A percentile compares a stretch with the other conserved stretches of the same genome.
phyloP scores from a whole-genome alignment of 257 asterid species.

The Fraxinus excelsior region DNA sequence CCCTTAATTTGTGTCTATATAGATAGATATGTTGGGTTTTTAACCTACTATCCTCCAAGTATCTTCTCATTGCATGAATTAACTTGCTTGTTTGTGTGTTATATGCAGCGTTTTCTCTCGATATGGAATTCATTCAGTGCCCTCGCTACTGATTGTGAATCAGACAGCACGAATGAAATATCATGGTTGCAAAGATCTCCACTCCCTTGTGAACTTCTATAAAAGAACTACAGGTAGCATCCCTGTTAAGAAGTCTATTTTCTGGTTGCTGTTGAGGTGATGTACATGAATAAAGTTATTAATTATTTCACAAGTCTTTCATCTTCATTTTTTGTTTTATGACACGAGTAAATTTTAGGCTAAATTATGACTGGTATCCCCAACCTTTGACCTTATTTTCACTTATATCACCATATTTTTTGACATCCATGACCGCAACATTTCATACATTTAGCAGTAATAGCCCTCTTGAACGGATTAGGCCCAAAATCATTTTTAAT shows the following conservation, averaged over 20 bases:
- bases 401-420: too few species aligned
- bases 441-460: too few species aligned
- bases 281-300: background rate
- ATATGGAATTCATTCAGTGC: conserved; percentile 73
- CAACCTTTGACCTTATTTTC: too few species aligned
- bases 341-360: background rate
- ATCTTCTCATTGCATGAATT: conserved; percentile 17
- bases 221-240: conserved; percentile 60
- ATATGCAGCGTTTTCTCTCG: conserved; percentile 62
- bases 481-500: too few species aligned
- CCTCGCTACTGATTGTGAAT: conserved; percentile 55
- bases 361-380: too few species aligned
- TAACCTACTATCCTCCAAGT: background rate
- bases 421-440: too few species aligned
- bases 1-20: background rate
- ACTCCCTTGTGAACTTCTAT: conserved; percentile 53
- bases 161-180: conserved; percentile 42
- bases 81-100: conserved; percentile 19
- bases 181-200: conserved; percentile 60
- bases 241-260: conserved; percentile 9
- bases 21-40: background rate
- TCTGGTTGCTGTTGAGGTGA: conserved; percentile 4
- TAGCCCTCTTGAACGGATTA: too few species aligned
- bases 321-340: background rate
- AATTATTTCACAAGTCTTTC: background rate